Percentiles rank a stretch among this genome's conserved stretches.
phyloP scores from a whole-genome alignment of 2,329 filamentous ascomycete genomes.

The Sporothrix variecibatus region DNA sequence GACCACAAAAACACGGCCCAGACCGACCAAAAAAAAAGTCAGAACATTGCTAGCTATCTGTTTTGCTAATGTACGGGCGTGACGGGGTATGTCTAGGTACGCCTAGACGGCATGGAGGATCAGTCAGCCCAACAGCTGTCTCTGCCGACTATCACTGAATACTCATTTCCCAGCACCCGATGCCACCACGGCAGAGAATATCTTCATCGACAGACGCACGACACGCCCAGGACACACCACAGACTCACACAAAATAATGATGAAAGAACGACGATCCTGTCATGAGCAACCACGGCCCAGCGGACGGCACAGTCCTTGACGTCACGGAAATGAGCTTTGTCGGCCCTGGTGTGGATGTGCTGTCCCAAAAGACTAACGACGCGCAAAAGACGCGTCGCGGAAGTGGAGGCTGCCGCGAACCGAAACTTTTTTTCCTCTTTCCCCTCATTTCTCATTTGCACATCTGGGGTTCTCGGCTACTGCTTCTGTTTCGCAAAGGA shows the following conservation, averaged over 20 bases:
- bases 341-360: not conserved
- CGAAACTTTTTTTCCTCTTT: not conserved
- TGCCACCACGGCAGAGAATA: slow-evolving; percentile 6
- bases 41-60: not conserved
- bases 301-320: not conserved
- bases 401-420: not conserved
- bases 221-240: not conserved
- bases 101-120: not conserved
- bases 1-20: not conserved
- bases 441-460: not conserved
- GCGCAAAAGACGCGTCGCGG: not conserved
- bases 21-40: not conserved
- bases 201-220: not conserved
- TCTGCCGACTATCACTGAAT: not conserved
- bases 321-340: slow-evolving; percentile 4
- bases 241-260: not conserved
- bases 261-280: not conserved
- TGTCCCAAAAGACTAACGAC: not conserved
- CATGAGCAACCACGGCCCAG: not conserved
- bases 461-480: not conserved
- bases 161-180: not conserved
- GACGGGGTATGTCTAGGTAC: not conserved
- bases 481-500: not conserved
- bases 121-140: not conserved
- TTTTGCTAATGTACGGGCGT: not conserved